Percentiles rank a stretch among this genome's conserved stretches.
phyloP scores from a whole-genome alignment of 2,329 filamentous ascomycete genomes.

The Colletotrichum zoysiae region DNA sequence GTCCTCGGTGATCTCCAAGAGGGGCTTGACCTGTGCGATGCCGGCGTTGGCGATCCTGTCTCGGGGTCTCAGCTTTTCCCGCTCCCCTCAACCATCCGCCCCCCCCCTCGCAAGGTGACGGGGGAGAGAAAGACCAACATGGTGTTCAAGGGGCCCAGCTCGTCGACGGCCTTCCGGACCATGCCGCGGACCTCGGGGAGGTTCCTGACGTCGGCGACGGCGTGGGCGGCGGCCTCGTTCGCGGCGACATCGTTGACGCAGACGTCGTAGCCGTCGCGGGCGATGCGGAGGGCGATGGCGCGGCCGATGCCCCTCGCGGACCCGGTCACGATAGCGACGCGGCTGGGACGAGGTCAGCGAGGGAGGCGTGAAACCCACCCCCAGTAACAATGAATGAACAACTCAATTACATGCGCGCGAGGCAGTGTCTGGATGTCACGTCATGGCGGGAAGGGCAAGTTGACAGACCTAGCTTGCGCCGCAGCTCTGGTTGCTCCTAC shows the following conservation, averaged over 20 bases:
- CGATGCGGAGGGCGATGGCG: constrained; percentile 73
- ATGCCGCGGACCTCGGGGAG: constrained; percentile 63
- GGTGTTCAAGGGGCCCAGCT: constrained; percentile 63
- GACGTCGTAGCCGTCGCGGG: constrained; percentile 74
- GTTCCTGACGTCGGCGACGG: constrained; percentile 72
- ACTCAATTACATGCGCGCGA: neutral
- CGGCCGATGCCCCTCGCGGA: constrained; percentile 62
- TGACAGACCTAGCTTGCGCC: constrained; percentile 23
- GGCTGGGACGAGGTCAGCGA: neutral
- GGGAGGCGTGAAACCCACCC: too few relatives aligned
- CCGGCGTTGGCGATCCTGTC: constrained; percentile 71
- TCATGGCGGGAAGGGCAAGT: neutral
- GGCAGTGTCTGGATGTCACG: neutral
- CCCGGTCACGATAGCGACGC: constrained; percentile 39
- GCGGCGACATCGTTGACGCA: constrained; percentile 73
- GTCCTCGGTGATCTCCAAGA: constrained; percentile 68
- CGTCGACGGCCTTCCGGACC: constrained; percentile 62
- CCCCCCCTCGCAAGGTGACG: too few relatives aligned
- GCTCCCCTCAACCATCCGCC: constrained; percentile 24
- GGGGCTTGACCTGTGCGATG: constrained; percentile 67
- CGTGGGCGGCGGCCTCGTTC: constrained; percentile 64
- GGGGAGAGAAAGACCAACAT: constrained; percentile 44
- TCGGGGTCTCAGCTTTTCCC: constrained; percentile 51
- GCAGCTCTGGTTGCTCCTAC: constrained; percentile 31
- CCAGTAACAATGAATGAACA: too few relatives aligned